These are phyloP conservation scores for Maudiozyma turicensis DNA, from an alignment of 805 yeast genomes.

Conservation along the genomic window DNA sequence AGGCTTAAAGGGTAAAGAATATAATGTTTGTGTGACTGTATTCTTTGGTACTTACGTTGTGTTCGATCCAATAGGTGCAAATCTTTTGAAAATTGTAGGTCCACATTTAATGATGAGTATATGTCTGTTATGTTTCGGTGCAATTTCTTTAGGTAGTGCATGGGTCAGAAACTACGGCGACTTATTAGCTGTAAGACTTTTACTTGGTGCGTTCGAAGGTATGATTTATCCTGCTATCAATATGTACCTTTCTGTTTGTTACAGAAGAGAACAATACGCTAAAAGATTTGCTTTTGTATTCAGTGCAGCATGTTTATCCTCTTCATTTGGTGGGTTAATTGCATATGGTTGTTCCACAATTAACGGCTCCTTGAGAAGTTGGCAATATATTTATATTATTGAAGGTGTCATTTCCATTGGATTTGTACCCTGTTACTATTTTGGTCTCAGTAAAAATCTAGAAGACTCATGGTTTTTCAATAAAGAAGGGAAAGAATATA, in stretches of 20 bases:
- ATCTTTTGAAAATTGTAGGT: slow-evolving; percentile 30
- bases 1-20: slow-evolving; percentile 32
- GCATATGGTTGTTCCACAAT: slow-evolving; percentile 38
- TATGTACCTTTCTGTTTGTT: slow-evolving; percentile 39
- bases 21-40: slow-evolving; percentile 36
- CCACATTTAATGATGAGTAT: slow-evolving; percentile 29
- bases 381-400: slow-evolving; percentile 43
- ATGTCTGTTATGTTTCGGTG: slow-evolving; percentile 32
- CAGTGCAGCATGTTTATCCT: slow-evolving; percentile 43
- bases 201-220: slow-evolving; percentile 45
- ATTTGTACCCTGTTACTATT: slow-evolving; percentile 29
- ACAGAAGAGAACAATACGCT: slow-evolving; percentile 40
- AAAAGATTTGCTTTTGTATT: slow-evolving; percentile 40
- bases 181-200: slow-evolving; percentile 37
- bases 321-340: slow-evolving; percentile 49
- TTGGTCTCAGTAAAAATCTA: slow-evolving; percentile 34
- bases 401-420: slow-evolving; percentile 39
- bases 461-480: slow-evolving; percentile 33
- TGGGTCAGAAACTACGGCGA: slow-evolving; percentile 35
- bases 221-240: slow-evolving; percentile 42
- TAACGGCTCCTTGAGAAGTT: slow-evolving; percentile 35
- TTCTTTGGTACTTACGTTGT: slow-evolving; percentile 38
- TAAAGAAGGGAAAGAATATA: slow-evolving; percentile 32
- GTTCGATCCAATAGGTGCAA: slow-evolving; percentile 33
- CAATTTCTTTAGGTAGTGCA: slow-evolving; percentile 34